These are phyloP conservation scores for Grosmannia serpens DNA, from an alignment of 2,329 filamentous ascomycete species.

Conservation along the genomic window DNA sequence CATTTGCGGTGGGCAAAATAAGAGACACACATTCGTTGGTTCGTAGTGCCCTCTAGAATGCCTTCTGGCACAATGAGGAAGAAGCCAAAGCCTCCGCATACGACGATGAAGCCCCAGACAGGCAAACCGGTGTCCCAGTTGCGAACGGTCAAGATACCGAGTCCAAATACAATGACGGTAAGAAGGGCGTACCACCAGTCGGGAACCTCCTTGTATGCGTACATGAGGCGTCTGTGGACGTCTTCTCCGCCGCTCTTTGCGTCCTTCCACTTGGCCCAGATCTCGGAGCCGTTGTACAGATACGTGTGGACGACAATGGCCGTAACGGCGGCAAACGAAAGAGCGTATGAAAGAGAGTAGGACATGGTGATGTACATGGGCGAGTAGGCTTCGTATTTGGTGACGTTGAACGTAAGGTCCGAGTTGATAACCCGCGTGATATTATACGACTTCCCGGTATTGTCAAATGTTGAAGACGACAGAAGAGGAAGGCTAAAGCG, in stretches of 20 bases:
- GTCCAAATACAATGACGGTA: conserved; percentile 16
- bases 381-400: conserved; percentile 38
- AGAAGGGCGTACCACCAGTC: conserved; percentile 27
- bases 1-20: background rate
- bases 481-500: conserved; percentile 31
- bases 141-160: conserved; percentile 19
- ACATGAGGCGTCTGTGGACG: conserved; percentile 35
- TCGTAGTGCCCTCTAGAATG: conserved; percentile 31
- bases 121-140: conserved; percentile 17
- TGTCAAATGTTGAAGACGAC: conserved; percentile 40
- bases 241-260: conserved; percentile 20
- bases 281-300: conserved; percentile 41
- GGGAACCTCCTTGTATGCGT: conserved; percentile 29
- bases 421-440: conserved; percentile 30
- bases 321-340: conserved; percentile 44
- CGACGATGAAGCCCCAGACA: conserved; percentile 22
- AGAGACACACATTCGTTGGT: conserved; percentile 10
- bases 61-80: conserved; percentile 32
- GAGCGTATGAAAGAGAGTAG: conserved; percentile 39
- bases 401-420: conserved; percentile 32
- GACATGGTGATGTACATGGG: conserved; percentile 39
- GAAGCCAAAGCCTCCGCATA: conserved; percentile 30
- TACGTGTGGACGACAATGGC: conserved; percentile 38
- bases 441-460: conserved; percentile 36
- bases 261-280: conserved; percentile 31